Evolutionary conservation across 768 basidiomycete species (phyloP), one percentile per base, ranked within the genome.

Genomic region (Tremella fuciformis): DNA sequence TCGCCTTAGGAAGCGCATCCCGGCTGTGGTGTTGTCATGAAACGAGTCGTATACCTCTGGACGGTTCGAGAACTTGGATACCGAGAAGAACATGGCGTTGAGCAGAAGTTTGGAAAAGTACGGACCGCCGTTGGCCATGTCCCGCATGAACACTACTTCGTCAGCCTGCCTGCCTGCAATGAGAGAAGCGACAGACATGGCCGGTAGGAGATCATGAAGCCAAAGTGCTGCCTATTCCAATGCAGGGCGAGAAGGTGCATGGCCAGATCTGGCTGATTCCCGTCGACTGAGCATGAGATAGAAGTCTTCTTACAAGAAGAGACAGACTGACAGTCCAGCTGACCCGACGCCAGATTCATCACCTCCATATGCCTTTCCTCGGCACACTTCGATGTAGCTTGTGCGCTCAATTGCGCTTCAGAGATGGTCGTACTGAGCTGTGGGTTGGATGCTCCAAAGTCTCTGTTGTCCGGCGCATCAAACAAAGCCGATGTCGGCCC

Each of bases 201-300:
- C 4, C 65, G 58, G 47, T 67, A 67, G 19, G 62, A 63, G 41
- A 67, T 58, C 29, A 63, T 49, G 25, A 63, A 67, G 3, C 58
- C 65, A 46, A 57, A 58, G 49, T 67, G 62, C 40, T 67, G 65
- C 34, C 65, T 25, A 53, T 67, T 67, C 54, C 62, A 67, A 41
- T 67, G 62, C n/a, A 67, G 48, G 18, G 54, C 65, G 9, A 67
- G 55, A 13, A 67, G 48, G 46, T 67, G 65, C 51, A 60, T 60
- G 11, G 59, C 65, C 8, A 67, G 59, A 48, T 63, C 61, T 21
- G 65, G 55, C 4, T 58, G 49, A 15, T 55, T 55, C 1, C 59
- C 65, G 29, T 67, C 65, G 25, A 57, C 65, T 67, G 57, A 25
- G 8, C 6, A 41, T 29, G 9, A 18, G n/a, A 18, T 6, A 21